A percentile compares a stretch with the other conserved stretches of the same genome.
Conservation (phyloP, 2,329 filamentous ascomycete species). For the Hymenoscyphus scutula region DNA sequence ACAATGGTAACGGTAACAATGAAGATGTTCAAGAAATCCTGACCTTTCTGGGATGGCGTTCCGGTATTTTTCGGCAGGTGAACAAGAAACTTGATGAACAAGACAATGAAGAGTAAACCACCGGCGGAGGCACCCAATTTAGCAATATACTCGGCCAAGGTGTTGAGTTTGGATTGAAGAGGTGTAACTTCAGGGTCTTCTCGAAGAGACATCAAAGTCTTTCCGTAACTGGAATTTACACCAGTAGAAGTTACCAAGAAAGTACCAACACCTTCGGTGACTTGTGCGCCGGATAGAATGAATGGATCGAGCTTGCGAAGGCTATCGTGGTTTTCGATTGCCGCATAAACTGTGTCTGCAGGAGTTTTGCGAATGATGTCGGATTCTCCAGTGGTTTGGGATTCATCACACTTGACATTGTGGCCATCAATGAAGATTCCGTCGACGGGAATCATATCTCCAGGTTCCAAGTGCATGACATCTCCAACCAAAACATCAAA, state of each 20-base stretch:
- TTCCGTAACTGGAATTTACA: slow-evolving; percentile 71
- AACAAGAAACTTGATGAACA: slow-evolving; percentile 75
- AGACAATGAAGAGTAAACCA: slow-evolving; percentile 71
- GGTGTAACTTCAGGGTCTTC: slow-evolving; percentile 77
- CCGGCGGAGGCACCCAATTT: slow-evolving; percentile 71
- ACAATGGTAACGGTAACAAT: slow-evolving; percentile 66
- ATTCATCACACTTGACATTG: slow-evolving; percentile 69
- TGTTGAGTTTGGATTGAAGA: slow-evolving; percentile 73
- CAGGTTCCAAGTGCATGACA: slow-evolving; percentile 69
- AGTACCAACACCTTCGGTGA: slow-evolving; percentile 71
- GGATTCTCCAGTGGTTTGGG: slow-evolving; percentile 73
- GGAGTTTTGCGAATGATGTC: slow-evolving; percentile 67
- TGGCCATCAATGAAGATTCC: slow-evolving; percentile 68
- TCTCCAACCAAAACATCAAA: slow-evolving; percentile 73
- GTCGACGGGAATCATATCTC: slow-evolving; percentile 69
- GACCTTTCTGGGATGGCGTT: slow-evolving; percentile 55
- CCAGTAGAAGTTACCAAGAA: slow-evolving; percentile 75
- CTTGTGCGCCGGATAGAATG: slow-evolving; percentile 75
- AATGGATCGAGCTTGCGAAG: slow-evolving; percentile 72
- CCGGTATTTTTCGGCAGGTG: slow-evolving; percentile 50
- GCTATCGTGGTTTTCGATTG: slow-evolving; percentile 58
- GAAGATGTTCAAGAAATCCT: slow-evolving; percentile 60
- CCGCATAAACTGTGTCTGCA: slow-evolving; percentile 61
- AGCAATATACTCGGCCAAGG: slow-evolving; percentile 76
- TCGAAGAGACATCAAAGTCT: slow-evolving; percentile 74